Conservation (phyloP, 805 yeast species). For the Candida quercuum region DNA sequence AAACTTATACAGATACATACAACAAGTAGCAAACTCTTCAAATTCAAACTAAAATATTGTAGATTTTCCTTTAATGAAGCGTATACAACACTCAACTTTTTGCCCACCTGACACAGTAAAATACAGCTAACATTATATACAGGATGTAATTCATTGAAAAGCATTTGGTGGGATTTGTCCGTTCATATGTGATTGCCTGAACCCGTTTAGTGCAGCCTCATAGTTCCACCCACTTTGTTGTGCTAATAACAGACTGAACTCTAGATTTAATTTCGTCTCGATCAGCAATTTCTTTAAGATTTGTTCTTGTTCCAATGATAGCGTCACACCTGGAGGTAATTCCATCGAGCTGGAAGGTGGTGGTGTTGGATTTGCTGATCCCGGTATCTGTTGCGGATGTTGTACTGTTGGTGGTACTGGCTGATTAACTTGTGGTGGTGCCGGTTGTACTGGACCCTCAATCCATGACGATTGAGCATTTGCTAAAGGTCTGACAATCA, state of each 20-base stretch:
- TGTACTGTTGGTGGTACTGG: slow-evolving; percentile 3
- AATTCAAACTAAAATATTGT: too few species aligned
- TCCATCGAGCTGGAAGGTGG: slow-evolving; percentile 27
- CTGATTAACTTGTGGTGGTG: background rate
- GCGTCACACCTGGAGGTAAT: slow-evolving; percentile 16
- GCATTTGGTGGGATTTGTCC: slow-evolving; percentile 27
- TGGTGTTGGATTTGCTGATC: slow-evolving; percentile 2
- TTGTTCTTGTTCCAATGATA: slow-evolving; percentile 65
- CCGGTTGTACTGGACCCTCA: slow-evolving; percentile 7
- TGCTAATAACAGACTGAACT: slow-evolving; percentile 75
- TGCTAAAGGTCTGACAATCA: slow-evolving; percentile 59
- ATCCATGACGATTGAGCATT: slow-evolving; percentile 51
- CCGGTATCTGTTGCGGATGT: background rate
- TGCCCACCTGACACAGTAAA: too few species aligned
- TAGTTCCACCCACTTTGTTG: slow-evolving; percentile 87
- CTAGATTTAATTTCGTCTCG: slow-evolving; percentile 73
- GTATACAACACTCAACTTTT: too few species aligned
- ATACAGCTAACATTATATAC: too few species aligned
- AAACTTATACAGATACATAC: too few species aligned
- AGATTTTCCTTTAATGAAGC: too few species aligned
- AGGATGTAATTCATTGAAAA: slow-evolving; percentile 9
- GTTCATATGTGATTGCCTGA: slow-evolving; percentile 48
- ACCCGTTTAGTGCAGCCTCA: slow-evolving; percentile 61
- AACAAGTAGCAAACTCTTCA: too few species aligned
- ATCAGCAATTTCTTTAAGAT: slow-evolving; percentile 57